Base-by-base conservation (phyloP, 805 yeast species). In the Starmerella stigmatis region DNA sequence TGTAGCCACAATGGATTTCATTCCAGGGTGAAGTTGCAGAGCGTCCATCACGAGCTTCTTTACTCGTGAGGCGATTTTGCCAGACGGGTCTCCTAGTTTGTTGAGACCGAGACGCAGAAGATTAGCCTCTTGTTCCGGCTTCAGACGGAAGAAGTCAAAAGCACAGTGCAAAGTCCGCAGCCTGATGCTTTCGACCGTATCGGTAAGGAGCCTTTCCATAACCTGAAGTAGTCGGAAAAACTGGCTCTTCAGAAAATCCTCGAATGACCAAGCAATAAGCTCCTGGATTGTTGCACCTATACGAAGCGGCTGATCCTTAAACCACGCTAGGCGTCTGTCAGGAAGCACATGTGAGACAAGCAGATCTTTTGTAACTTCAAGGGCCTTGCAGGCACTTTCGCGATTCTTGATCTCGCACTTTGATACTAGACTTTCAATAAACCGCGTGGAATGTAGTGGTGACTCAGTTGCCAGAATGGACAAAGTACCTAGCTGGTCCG, bases 41-140 rank as follows among this genome's bases (percentile, higher is more conserved):
- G 86, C 65, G 56, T 81, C 80, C 52, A 88, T 70, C 37, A 92
- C 66, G 52, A 80, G 78, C 62, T 76, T 85, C 5, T 96, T 86
- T 1, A 94, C 76, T 59, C 84, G 84, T 0, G 97, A 82, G 1
- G 94, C 76, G 5, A 92, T 95, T 60, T 86, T 86, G 51, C 84
- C 81, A 51, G 89, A 96, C 35, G 75, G 74, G 61, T 92, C 98
- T 65, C 98, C 98, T 29, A 92, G 70, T 62, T 92, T 92, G 63
- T 92, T 92, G 37, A 86, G 92, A 43, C 94, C 95, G 44, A 92
- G 70, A 56, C 86, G 74, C 57, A 92, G 70, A 53, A 92, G 68
- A 62, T 92, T 92, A 43, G 80, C 94, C 64, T 92, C 98, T 69
- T 92, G 98, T 67, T 92, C 98, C 4, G 98, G 97, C 63, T 88